phyloP scores from a whole-genome alignment of 2,329 filamentous ascomycete genomes.

The Nemania abortiva region DNA sequence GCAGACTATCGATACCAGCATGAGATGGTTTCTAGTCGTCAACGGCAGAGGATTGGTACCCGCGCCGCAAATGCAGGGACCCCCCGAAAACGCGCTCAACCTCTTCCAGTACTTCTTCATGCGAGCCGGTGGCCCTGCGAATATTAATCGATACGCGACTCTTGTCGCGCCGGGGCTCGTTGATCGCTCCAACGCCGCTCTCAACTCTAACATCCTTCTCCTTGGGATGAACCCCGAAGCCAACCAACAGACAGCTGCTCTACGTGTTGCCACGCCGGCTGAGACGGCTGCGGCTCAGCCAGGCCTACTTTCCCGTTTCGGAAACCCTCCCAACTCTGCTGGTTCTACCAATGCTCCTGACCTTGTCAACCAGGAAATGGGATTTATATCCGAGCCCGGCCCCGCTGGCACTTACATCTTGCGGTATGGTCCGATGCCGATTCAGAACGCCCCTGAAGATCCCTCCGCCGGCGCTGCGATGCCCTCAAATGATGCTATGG shows the following conservation, averaged over 20 bases:
- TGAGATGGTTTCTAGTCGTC: not conserved
- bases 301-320: too few relatives aligned
- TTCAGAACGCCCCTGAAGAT: too few relatives aligned
- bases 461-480: too few relatives aligned
- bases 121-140: not conserved
- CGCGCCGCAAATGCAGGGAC: not conserved
- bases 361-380: too few relatives aligned
- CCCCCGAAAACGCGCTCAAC: not conserved
- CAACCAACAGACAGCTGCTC: not conserved
- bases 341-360: too few relatives aligned
- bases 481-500: too few relatives aligned
- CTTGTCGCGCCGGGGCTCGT: constrained; percentile 4
- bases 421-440: too few relatives aligned
- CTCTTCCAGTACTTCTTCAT: constrained; percentile 13
- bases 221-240: not conserved
- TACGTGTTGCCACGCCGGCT: not conserved
- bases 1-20: not conserved
- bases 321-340: too few relatives aligned
- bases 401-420: too few relatives aligned
- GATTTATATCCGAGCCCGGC: too few relatives aligned
- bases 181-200: not conserved
- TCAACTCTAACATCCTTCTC: not conserved
- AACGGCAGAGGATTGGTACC: not conserved
- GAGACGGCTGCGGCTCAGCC: not conserved
- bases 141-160: constrained; percentile 10